Percentiles rank a stretch among this genome's conserved stretches.
Conservation (phyloP, 352 stramenopile genomes). For the Phytopythium ostracodes region DNA sequence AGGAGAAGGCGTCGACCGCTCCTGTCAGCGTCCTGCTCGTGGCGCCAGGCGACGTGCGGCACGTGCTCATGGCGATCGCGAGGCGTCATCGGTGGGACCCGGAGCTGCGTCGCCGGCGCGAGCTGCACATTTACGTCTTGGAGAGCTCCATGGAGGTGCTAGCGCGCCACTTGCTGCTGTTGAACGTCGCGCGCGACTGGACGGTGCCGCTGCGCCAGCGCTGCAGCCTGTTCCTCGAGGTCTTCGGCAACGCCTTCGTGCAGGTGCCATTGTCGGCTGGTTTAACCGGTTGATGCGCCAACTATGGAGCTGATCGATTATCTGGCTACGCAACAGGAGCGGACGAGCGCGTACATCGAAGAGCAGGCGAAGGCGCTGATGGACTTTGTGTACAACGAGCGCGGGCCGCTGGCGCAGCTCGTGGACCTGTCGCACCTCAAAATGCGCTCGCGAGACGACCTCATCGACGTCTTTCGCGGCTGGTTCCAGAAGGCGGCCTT, state of each 20-base stretch:
- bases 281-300: neutral
- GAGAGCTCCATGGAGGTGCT: slow-evolving; percentile 86
- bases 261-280: slow-evolving; percentile 31
- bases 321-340: slow-evolving; percentile 29
- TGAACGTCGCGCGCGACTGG: slow-evolving; percentile 86
- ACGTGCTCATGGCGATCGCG: slow-evolving; percentile 57
- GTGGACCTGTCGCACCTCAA: slow-evolving; percentile 88
- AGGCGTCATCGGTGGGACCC: slow-evolving; percentile 32
- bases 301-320: neutral
- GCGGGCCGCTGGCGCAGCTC: slow-evolving; percentile 46
- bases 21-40: slow-evolving; percentile 60
- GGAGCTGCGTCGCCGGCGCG: slow-evolving; percentile 22
- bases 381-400: slow-evolving; percentile 71
- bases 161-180: slow-evolving; percentile 84
- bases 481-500: slow-evolving; percentile 74
- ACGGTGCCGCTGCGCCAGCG: slow-evolving; percentile 87
- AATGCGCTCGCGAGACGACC: slow-evolving; percentile 85
- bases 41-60: slow-evolving; percentile 72
- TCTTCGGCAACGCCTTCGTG: slow-evolving; percentile 91
- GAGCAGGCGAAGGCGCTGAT: slow-evolving; percentile 63
- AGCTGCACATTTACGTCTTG: slow-evolving; percentile 87
- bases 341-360: slow-evolving; percentile 83
- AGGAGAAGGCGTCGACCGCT: slow-evolving; percentile 12
- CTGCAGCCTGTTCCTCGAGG: slow-evolving; percentile 88
- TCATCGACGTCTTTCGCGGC: slow-evolving; percentile 84